Evolutionary conservation across 179 eudicot genomes (phyloP).

Genomic region (Sideroxylon spinosum): DNA sequence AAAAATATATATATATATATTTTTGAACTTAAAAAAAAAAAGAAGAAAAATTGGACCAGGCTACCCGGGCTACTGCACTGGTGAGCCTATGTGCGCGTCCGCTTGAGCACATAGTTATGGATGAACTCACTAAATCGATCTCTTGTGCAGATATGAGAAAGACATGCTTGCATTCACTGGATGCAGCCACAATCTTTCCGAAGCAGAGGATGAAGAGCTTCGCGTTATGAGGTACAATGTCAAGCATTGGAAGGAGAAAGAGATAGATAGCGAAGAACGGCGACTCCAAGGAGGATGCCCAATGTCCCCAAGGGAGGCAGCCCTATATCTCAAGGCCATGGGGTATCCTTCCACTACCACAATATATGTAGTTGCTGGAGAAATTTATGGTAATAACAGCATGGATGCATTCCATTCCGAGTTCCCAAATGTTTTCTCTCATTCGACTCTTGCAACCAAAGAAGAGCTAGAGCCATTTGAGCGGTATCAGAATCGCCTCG

Average conservation of each 20-base stretch:
- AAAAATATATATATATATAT: too few species aligned
- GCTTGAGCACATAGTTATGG: not conserved
- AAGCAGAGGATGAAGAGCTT: slow-evolving; percentile 45
- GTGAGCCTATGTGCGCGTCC: too few species aligned
- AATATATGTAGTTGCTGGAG: slow-evolving; percentile 63
- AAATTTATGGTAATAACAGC: slow-evolving; percentile 47
- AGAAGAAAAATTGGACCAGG: too few species aligned
- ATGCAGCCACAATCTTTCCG: slow-evolving; percentile 56
- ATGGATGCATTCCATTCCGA: slow-evolving; percentile 38
- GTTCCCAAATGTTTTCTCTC: slow-evolving; percentile 52
- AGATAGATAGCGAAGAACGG: slow-evolving; percentile 44
- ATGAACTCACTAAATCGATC: not conserved
- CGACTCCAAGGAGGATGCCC: slow-evolving; percentile 62
- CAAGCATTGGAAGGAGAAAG: slow-evolving; percentile 71
- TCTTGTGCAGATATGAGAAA: slow-evolving; percentile 50
- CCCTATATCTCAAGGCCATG: slow-evolving; percentile 62
- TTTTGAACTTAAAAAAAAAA: too few species aligned
- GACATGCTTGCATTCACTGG: slow-evolving; percentile 82
- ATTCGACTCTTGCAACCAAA: slow-evolving; percentile 44
- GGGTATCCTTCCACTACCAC: slow-evolving; percentile 47
- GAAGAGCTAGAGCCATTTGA: slow-evolving; percentile 50
- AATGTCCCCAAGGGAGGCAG: slow-evolving; percentile 69
- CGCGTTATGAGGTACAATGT: slow-evolving; percentile 45
- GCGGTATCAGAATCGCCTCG: slow-evolving; percentile 50
- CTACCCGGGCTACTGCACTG: too few species aligned